Percentiles rank a stretch among this genome's conserved stretches.
Conservation (phyloP, 2,329 filamentous ascomycete genomes). For the Colletotrichum chlorophyti region DNA sequence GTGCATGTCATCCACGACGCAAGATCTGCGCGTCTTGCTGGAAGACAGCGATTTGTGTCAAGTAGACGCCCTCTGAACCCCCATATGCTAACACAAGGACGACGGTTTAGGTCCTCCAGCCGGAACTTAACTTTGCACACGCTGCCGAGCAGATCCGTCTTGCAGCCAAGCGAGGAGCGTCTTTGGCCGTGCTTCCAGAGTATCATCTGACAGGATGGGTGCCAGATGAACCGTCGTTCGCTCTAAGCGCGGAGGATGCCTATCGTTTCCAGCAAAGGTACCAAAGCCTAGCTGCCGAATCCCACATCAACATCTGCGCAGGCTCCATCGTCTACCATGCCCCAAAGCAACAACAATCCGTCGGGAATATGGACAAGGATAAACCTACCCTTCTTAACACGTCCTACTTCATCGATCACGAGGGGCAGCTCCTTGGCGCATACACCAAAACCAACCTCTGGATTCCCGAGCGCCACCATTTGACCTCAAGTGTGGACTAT, state of each 20-base stretch:
- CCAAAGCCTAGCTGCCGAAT: constrained; percentile 56
- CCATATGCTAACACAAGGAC: not conserved
- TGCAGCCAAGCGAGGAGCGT: constrained; percentile 15
- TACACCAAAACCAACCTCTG: constrained; percentile 66
- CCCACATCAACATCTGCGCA: constrained; percentile 59
- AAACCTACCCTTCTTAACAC: constrained; percentile 35
- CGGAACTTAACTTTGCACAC: constrained; percentile 13
- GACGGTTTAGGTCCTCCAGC: not conserved
- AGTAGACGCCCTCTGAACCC: not conserved
- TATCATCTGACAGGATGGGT: constrained; percentile 24
- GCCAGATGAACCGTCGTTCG: constrained; percentile 14
- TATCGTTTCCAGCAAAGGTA: constrained; percentile 55
- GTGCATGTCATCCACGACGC: not conserved
- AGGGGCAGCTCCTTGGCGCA: constrained; percentile 53
- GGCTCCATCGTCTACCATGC: constrained; percentile 68
- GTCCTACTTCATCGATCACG: constrained; percentile 60
- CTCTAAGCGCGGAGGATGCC: constrained; percentile 5
- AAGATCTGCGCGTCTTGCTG: no score
- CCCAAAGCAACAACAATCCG: not conserved
- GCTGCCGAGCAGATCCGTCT: constrained; percentile 7
- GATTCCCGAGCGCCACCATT: constrained; percentile 54
- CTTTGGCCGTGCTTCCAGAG: constrained; percentile 15
- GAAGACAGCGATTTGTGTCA: no score
- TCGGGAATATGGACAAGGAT: not conserved
- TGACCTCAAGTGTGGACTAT: constrained; percentile 44